Evolutionary conservation across 164 flowering plant species (phyloP).

Genomic region (Berberis thunbergii): DNA sequence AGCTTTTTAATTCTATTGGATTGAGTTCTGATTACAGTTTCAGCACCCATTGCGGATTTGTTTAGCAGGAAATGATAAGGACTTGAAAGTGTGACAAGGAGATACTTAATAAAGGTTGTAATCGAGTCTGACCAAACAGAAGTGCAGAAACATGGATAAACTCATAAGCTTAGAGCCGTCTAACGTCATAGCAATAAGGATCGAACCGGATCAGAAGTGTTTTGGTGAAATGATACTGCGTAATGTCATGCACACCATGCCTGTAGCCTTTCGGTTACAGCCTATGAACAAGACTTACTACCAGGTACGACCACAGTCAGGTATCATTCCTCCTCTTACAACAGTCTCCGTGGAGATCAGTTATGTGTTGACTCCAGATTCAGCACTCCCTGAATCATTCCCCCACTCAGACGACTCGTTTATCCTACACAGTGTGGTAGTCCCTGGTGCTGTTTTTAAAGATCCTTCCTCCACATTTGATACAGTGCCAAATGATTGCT

Average conservation of each 20-base stretch:
- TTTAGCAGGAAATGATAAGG: no score
- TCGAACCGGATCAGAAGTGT: conserved; percentile 53
- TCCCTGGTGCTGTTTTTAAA: conserved; percentile 57
- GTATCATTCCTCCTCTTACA: conserved; percentile 54
- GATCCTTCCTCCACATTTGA: conserved; percentile 36
- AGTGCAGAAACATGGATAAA: conserved; percentile 41
- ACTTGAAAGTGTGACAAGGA: no score
- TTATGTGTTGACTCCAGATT: conserved; percentile 30
- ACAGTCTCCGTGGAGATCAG: conserved; percentile 44
- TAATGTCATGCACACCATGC: conserved; percentile 88
- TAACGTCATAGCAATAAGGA: conserved; percentile 38
- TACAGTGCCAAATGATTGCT: conserved; percentile 57
- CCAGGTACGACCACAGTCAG: conserved; percentile 43
- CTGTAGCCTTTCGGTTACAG: conserved; percentile 64
- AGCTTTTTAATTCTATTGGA: neutral
- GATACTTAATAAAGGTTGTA: no score
- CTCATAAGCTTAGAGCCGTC: conserved; percentile 68
- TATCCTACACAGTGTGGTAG: conserved; percentile 65
- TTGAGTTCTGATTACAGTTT: no score
- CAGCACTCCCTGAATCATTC: conserved; percentile 35
- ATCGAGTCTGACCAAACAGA: no score
- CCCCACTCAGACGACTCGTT: conserved; percentile 52
- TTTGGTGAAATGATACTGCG: conserved; percentile 50
- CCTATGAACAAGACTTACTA: conserved; percentile 43
- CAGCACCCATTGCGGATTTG: no score